Conservation (phyloP, 257 asterid genomes). For the Lycium barbarum region DNA sequence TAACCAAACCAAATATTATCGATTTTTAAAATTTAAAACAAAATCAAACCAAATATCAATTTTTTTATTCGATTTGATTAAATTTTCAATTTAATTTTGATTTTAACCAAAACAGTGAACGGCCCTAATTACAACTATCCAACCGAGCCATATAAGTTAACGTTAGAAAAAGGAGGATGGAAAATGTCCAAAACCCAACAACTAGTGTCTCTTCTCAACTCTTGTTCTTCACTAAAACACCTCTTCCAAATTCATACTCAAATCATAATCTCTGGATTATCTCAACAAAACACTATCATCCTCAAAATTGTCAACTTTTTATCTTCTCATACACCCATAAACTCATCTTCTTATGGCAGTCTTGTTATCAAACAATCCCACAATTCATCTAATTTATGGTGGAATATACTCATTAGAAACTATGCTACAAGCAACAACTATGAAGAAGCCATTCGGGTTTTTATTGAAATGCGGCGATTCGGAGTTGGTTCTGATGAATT, state of each 20-base stretch:
- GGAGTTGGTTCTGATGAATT: constrained; percentile 59
- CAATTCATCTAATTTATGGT: constrained; percentile 21
- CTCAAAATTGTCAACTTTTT: constrained; percentile 50
- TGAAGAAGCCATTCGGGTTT: constrained; percentile 51
- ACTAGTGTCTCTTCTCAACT: constrained; percentile 39
- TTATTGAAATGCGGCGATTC: constrained; percentile 58
- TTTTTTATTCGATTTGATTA: too few relatives aligned
- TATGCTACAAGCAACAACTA: constrained; percentile 48
- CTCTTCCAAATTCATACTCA: constrained; percentile 55
- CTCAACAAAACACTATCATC: constrained; percentile 33
- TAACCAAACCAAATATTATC: too few relatives aligned
- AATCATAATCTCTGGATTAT: constrained; percentile 44
- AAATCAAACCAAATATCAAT: too few relatives aligned
- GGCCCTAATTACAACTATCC: too few relatives aligned
- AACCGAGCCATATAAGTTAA: too few relatives aligned
- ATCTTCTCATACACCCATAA: constrained; percentile 36
- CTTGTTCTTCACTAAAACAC: constrained; percentile 44
- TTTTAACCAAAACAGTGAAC: too few relatives aligned
- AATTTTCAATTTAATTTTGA: too few relatives aligned
- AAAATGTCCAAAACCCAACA: constrained; percentile 31
- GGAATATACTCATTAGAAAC: constrained; percentile 64
- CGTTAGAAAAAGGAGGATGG: not conserved
- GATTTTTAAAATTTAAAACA: too few relatives aligned
- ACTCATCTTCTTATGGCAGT: constrained; percentile 44
- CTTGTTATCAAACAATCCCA: constrained; percentile 34